Conservation (phyloP, 2,329 filamentous ascomycete species). For the Botrytis tulipae region DNA sequence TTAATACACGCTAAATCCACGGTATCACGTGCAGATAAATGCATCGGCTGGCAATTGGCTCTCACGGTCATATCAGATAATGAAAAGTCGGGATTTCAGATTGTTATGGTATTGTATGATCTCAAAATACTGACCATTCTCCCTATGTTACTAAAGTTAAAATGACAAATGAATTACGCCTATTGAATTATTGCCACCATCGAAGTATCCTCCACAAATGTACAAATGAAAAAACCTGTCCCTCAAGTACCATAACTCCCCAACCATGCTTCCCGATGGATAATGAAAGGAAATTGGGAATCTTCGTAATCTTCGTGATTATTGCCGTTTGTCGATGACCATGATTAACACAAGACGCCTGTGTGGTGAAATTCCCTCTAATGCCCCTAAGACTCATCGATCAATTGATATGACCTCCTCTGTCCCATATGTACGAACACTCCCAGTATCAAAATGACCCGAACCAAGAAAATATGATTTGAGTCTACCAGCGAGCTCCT, state of each 20-base stretch:
- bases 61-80: background rate
- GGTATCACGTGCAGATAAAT: slow-evolving; percentile 17
- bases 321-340: slow-evolving; percentile 27
- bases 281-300: slow-evolving; percentile 30
- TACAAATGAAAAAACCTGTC: slow-evolving; percentile 26
- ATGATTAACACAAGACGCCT: slow-evolving; percentile 22
- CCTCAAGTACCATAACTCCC: slow-evolving; percentile 30
- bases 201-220: slow-evolving; percentile 29
- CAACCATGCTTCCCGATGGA: slow-evolving; percentile 30
- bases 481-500: slow-evolving; percentile 52
- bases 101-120: slow-evolving; percentile 1
- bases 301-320: slow-evolving; percentile 37
- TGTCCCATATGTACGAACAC: slow-evolving; percentile 35
- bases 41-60: background rate
- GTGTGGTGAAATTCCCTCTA: slow-evolving; percentile 19
- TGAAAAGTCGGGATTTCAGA: background rate
- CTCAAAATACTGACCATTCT: slow-evolving; percentile 17
- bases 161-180: slow-evolving; percentile 34
- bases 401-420: slow-evolving; percentile 19
- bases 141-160: slow-evolving; percentile 21
- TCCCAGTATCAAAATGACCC: background rate
- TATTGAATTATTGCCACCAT: slow-evolving; percentile 29
- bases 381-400: slow-evolving; percentile 13
- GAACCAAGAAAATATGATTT: background rate
- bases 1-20: slow-evolving; percentile 18